phyloP scores from a whole-genome alignment of 192 early-diverging fungal genomes.

The Funneliformis mosseae region DNA sequence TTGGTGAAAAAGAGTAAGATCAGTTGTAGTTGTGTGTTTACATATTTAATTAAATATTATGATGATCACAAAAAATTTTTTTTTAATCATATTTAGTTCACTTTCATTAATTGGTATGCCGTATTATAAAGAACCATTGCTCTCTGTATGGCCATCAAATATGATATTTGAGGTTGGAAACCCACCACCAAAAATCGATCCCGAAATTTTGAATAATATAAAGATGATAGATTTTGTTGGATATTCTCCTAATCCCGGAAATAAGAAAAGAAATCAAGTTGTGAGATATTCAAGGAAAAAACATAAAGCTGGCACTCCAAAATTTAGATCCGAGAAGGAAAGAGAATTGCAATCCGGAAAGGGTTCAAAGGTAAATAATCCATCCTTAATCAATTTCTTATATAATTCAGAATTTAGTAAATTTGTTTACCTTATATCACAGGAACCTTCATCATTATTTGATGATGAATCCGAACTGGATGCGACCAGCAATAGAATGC shows the following conservation, averaged over 20 bases:
- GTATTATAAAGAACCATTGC: slow-evolving; percentile 71
- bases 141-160: slow-evolving; percentile 76
- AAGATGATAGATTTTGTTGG: slow-evolving; percentile 93
- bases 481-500: slow-evolving; percentile 51
- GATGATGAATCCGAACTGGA: slow-evolving; percentile 44
- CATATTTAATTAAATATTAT: not conserved
- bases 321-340: slow-evolving; percentile 82
- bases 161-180: slow-evolving; percentile 72
- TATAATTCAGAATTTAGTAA: not conserved
- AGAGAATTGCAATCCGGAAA: slow-evolving; percentile 63
- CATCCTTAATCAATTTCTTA: not conserved
- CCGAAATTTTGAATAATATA: slow-evolving; percentile 72
- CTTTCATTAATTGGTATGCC: slow-evolving; percentile 82
- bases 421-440: not conserved
- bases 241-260: slow-evolving; percentile 87
- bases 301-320: slow-evolving; percentile 60
- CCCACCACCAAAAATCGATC: slow-evolving; percentile 73
- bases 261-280: slow-evolving; percentile 76
- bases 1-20: slow-evolving; percentile 59
- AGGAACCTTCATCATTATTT: not conserved
- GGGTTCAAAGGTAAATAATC: slow-evolving; percentile 29
- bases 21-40: not conserved
- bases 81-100: slow-evolving; percentile 50
- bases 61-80: not conserved
- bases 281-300: slow-evolving; percentile 44